A percentile compares a stretch with the other conserved stretches of the same genome.
Evolutionary conservation across 2,329 filamentous ascomycete genomes (phyloP).

Genomic region (Neoascochyta sp.): DNA sequence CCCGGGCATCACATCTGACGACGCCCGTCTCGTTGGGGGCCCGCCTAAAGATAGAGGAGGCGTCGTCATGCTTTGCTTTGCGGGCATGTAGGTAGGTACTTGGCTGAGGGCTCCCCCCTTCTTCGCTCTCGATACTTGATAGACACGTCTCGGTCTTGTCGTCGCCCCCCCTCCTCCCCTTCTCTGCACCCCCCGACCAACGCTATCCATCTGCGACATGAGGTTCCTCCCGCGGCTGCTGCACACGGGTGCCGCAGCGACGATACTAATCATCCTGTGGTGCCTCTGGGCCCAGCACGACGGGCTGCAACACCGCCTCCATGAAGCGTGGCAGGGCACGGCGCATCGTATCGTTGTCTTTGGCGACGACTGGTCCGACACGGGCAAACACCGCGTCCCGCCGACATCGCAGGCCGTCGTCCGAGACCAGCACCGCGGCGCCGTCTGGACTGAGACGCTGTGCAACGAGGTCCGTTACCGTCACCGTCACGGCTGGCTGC

Average conservation of each 20-base stretch:
- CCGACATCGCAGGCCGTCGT: slow-evolving; percentile 15
- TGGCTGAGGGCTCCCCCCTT: too few species aligned
- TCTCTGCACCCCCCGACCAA: too few species aligned
- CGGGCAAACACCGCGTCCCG: slow-evolving; percentile 33
- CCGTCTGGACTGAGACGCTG: slow-evolving; percentile 36
- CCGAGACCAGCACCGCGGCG: slow-evolving; percentile 29
- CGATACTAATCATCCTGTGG: slow-evolving; percentile 29
- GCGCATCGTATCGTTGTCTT: slow-evolving; percentile 37
- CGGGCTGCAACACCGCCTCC: slow-evolving; percentile 23
- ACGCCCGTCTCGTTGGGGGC: too few species aligned
- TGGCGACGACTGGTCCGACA: slow-evolving; percentile 41
- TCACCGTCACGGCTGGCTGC: slow-evolving; percentile 1
- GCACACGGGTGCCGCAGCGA: slow-evolving; percentile 22
- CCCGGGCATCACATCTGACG: too few species aligned
- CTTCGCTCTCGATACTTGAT: too few species aligned
- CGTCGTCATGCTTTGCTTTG: slow-evolving; percentile 25
- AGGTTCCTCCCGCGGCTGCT: slow-evolving; percentile 31
- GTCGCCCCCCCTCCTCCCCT: too few species aligned
- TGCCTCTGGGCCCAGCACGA: slow-evolving; percentile 28
- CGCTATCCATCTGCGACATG: too few species aligned
- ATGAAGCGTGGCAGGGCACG: slow-evolving; percentile 26
- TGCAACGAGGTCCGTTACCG: slow-evolving; percentile 31
- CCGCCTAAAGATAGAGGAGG: too few species aligned
- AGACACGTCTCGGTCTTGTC: too few species aligned
- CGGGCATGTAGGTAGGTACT: too few species aligned